phyloP scores from a whole-genome alignment of 805 yeast species.

The Maudiozyma serrabonitensis region DNA sequence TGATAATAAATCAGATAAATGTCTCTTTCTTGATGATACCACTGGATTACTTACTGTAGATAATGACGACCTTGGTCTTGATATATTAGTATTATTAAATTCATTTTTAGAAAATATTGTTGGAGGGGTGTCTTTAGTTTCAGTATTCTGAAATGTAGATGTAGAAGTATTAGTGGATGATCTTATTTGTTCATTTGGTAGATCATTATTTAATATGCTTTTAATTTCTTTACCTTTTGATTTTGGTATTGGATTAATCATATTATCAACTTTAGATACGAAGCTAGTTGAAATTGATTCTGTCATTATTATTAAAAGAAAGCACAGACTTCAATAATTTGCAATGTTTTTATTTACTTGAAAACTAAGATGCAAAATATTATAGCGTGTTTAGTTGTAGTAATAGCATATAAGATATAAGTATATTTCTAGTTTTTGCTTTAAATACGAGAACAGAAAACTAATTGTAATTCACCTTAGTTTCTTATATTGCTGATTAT shows the following conservation, averaged over 20 bases:
- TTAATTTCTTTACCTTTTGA: background rate
- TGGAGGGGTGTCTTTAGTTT: background rate
- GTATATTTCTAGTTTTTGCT: too few relatives aligned
- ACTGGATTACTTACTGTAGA: background rate
- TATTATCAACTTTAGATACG: background rate
- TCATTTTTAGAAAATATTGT: background rate
- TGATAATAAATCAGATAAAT: background rate
- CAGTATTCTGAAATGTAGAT: background rate
- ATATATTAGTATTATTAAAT: background rate
- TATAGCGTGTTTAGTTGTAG: too few relatives aligned
- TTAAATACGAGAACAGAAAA: too few relatives aligned
- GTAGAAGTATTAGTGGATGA: background rate
- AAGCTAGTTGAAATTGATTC: background rate
- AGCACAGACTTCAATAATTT: too few relatives aligned
- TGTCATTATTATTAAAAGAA: background rate
- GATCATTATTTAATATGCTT: background rate
- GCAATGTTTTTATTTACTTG: too few relatives aligned
- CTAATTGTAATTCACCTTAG: too few relatives aligned
- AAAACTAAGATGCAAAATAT: too few relatives aligned
- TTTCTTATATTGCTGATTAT: too few relatives aligned
- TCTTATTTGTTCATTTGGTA: background rate
- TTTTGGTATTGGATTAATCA: background rate
- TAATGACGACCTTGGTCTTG: background rate
- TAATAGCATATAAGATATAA: too few relatives aligned
- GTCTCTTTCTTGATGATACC: background rate